Base-by-base conservation (phyloP, 805 yeast genomes). In the Metschnikowia corniflorae region DNA sequence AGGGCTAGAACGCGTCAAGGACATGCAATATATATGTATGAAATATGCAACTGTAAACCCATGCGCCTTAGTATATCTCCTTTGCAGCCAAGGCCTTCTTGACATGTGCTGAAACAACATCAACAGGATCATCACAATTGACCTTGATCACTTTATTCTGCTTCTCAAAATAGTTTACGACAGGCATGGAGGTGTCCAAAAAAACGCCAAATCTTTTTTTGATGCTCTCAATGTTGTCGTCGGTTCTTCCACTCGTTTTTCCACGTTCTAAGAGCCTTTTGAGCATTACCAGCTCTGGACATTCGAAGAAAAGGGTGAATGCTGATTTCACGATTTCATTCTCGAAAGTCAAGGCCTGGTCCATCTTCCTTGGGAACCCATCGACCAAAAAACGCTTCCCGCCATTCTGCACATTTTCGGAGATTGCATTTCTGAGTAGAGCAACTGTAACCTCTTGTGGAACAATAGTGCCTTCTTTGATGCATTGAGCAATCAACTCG, bases 341-440 rank as follows among this genome's bases (percentile, higher is more conserved):
- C 65, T 91, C 97, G 58, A 91, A 91, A n/a, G 91, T 84, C 26
- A 83, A 42, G 0, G 97, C 97, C 68, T 91, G 98, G 63, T 93
- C 97, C 97, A 93, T 91, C 60, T 89, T 87, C 59, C 97, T 77
- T 32, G 98, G 98, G 75, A 93, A 91, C 0, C 98, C 98, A 60
- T 91, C 98, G 35, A 91, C 80, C 52, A 91, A 68, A 60, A 89
- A 91, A 49, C 78, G 78, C 35, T 70, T 71, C 16, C 63, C 69
- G 12, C 84, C 82, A n/a, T 68, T 56, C 15, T 40, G 29, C 46
- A 60, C 58, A 33, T 73, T 64, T 22, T 73, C 81, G 26, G 65
- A 53, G 64, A 91, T 88, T 7, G 96, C 95, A 44, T 83, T 80
- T 52, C 82, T 76, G 54, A 91, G 72, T 39, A 91, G 67, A 1